Conservation (phyloP, 257 asterid species). For the Misopates orontium region DNA sequence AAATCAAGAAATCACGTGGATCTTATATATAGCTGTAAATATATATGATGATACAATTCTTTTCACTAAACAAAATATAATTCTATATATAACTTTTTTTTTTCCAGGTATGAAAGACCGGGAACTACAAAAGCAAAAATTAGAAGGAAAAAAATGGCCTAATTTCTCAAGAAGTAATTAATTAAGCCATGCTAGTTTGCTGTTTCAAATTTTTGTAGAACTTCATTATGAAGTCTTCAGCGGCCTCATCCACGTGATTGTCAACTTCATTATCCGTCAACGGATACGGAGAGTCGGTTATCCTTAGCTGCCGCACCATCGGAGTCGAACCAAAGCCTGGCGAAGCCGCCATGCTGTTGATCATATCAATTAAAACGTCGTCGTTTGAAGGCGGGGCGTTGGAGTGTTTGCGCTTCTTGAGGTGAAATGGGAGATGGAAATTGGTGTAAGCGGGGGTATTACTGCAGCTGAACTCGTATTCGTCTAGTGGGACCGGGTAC, state of each 20-base stretch:
- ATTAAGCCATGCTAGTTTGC: conserved; percentile 30
- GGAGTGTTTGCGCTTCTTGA: conserved; percentile 45
- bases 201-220: conserved; percentile 55
- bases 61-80: no score
- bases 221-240: conserved; percentile 61
- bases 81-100: no score
- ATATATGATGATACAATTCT: no score
- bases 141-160: no score
- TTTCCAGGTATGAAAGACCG: no score
- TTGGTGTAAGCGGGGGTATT: conserved; percentile 45
- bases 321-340: background rate
- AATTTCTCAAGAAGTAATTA: no score
- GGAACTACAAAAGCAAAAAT: no score
- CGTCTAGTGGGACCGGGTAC: conserved; percentile 28
- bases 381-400: conserved; percentile 24
- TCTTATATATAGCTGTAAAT: no score
- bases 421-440: conserved; percentile 51
- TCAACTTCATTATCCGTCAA: conserved; percentile 36
- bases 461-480: conserved; percentile 71
- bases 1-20: no score
- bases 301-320: conserved; percentile 47
- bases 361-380: conserved; percentile 31
- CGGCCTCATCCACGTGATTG: conserved; percentile 53
- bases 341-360: conserved; percentile 25
- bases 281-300: conserved; percentile 74